phyloP scores from a whole-genome alignment of 2,329 filamentous ascomycete species.

The Lachnellula cervina region DNA sequence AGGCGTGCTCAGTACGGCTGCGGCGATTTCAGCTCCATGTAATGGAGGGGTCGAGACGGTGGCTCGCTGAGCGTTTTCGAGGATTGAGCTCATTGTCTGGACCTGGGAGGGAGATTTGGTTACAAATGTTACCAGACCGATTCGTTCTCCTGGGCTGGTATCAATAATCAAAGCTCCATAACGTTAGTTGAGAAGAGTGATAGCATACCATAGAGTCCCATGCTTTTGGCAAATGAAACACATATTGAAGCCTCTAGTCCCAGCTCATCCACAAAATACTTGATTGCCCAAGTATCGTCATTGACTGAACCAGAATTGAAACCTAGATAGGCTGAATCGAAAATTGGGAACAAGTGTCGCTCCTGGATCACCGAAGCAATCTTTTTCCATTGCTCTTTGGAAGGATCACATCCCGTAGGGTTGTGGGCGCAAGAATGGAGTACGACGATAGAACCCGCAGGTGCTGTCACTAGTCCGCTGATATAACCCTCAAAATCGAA shows the following conservation, averaged over 20 bases:
- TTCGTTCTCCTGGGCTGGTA: slow-evolving; percentile 9
- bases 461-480: slow-evolving; percentile 25
- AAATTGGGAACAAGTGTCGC: slow-evolving; percentile 29
- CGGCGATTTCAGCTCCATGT: slow-evolving; percentile 34
- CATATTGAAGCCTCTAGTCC: slow-evolving; percentile 49
- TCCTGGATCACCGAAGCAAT: slow-evolving; percentile 25
- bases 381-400: slow-evolving; percentile 31
- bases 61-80: slow-evolving; percentile 33
- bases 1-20: slow-evolving; percentile 30
- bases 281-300: slow-evolving; percentile 31
- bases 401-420: slow-evolving; percentile 39
- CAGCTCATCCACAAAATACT: slow-evolving; percentile 32
- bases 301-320: slow-evolving; percentile 31
- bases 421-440: slow-evolving; percentile 42
- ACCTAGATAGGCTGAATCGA: slow-evolving; percentile 33
- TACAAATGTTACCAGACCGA: slow-evolving; percentile 22
- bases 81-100: slow-evolving; percentile 25
- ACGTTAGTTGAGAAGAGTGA: not conserved
- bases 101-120: slow-evolving; percentile 15
- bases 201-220: slow-evolving; percentile 41
- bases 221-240: slow-evolving; percentile 59
- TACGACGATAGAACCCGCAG: slow-evolving; percentile 29
- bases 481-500: slow-evolving; percentile 34
- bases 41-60: slow-evolving; percentile 35
- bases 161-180: too few relatives aligned